phyloP scores from a whole-genome alignment of 73 alveolate species.

The Symbiodinium pilosum region DNA sequence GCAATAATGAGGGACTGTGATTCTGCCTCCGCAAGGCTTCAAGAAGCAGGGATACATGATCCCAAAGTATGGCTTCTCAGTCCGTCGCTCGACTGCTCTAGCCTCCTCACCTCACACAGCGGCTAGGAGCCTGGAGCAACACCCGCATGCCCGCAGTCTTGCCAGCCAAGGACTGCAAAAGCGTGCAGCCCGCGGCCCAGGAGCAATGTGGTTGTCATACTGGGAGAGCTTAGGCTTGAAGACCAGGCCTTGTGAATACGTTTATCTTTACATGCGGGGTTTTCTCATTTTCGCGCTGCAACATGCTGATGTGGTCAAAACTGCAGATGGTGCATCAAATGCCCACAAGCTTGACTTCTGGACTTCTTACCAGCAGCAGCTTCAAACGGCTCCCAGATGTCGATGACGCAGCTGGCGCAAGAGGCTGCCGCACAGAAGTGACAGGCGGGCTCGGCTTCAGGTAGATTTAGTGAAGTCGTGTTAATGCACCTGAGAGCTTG shows the following conservation, averaged over 20 bases:
- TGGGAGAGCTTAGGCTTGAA: too few relatives aligned
- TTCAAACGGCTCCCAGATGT: slow-evolving; percentile 18
- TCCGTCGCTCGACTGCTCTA: slow-evolving; percentile 22
- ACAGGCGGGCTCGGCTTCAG: too few relatives aligned
- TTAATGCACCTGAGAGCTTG: background rate
- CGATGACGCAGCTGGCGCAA: slow-evolving; percentile 73
- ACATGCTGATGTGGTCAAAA: background rate
- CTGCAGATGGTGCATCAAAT: background rate
- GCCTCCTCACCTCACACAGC: background rate
- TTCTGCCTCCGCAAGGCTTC: slow-evolving; percentile 48
- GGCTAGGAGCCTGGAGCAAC: background rate
- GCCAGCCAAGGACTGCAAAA: slow-evolving; percentile 43
- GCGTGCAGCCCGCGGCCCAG: slow-evolving; percentile 48
- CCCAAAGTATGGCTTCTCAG: slow-evolving; percentile 78
- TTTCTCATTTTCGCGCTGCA: too few relatives aligned
- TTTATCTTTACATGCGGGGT: too few relatives aligned
- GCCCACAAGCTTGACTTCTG: background rate
- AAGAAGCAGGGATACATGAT: slow-evolving; percentile 68
- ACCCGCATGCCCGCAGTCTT: background rate
- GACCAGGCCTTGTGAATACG: too few relatives aligned
- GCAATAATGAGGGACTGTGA: too few relatives aligned
- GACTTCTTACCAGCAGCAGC: too few relatives aligned
- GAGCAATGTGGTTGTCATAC: too few relatives aligned
- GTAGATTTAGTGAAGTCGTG: too few relatives aligned
- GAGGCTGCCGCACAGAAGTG: slow-evolving; percentile 33